Conservation (phyloP, 2,329 filamentous ascomycete species). For the Microsporum audouinii region DNA sequence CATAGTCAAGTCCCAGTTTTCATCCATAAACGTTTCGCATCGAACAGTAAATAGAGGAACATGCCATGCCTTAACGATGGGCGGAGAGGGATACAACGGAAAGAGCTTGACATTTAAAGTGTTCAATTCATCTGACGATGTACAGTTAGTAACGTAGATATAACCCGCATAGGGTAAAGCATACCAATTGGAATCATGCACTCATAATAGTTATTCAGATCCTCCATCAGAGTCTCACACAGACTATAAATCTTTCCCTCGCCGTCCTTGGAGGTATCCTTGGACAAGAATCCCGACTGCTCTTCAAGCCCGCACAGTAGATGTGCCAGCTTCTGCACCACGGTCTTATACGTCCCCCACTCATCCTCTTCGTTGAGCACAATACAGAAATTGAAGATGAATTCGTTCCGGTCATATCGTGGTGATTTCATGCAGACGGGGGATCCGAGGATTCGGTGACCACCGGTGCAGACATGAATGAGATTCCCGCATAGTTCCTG, state of each 20-base stretch:
- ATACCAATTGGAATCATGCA: slow-evolving; percentile 94
- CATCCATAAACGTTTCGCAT: slow-evolving; percentile 42
- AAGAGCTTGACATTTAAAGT: slow-evolving; percentile 96
- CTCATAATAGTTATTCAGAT: slow-evolving; percentile 93
- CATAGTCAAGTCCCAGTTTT: slow-evolving; percentile 45
- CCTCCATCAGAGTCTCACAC: slow-evolving; percentile 80
- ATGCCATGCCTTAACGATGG: slow-evolving; percentile 73
- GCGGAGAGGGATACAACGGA: slow-evolving; percentile 64
- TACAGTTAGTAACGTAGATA: neutral
- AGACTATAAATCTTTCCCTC: slow-evolving; percentile 50
- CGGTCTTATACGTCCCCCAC: slow-evolving; percentile 67
- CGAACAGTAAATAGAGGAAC: slow-evolving; percentile 65
- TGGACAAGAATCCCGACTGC: slow-evolving; percentile 65
- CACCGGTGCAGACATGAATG: slow-evolving; percentile 57
- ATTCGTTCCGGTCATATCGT: slow-evolving; percentile 82
- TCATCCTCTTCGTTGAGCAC: slow-evolving; percentile 61
- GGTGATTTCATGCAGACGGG: slow-evolving; percentile 76
- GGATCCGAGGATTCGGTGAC: slow-evolving; percentile 73
- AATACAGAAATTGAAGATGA: slow-evolving; percentile 96
- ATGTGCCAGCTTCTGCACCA: slow-evolving; percentile 73
- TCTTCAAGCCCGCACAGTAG: slow-evolving; percentile 85
- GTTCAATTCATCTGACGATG: slow-evolving; percentile 64
- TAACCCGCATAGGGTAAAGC: slow-evolving; percentile 20
- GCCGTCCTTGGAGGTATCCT: slow-evolving; percentile 34
- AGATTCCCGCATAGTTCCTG: slow-evolving; percentile 92